Conservation (phyloP, 495 filamentous ascomycete species). For the Sporormia fimetaria region DNA sequence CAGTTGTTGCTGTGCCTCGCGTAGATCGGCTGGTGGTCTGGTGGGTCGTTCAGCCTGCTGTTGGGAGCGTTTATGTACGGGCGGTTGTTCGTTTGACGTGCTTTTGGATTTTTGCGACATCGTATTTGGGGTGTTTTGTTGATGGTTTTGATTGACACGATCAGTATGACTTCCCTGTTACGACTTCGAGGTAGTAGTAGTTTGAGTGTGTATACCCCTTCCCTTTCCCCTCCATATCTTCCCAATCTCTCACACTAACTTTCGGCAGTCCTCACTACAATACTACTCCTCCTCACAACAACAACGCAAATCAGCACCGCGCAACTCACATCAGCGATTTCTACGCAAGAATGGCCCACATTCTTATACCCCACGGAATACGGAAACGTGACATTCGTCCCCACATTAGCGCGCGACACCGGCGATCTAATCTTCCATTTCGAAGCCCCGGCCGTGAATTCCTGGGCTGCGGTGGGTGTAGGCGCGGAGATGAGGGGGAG, state of each 20-base stretch:
- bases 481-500: slow-evolving; percentile 42
- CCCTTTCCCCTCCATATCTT: neutral
- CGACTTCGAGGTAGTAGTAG: too few relatives aligned
- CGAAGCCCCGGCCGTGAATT: slow-evolving; percentile 33
- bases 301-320: too few relatives aligned
- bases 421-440: slow-evolving; percentile 41
- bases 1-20: too few relatives aligned
- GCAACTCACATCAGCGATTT: too few relatives aligned
- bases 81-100: neutral
- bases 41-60: too few relatives aligned
- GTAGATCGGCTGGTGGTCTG: too few relatives aligned
- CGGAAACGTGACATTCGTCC: slow-evolving; percentile 37
- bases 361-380: slow-evolving; percentile 15
- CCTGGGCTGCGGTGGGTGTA: slow-evolving; percentile 43
- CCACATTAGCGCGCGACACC: slow-evolving; percentile 35
- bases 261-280: neutral
- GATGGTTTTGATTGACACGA: neutral
- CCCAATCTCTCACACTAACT: neutral
- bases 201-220: neutral
- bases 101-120: neutral
- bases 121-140: neutral
- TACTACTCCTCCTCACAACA: neutral
- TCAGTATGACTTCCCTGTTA: neutral
- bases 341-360: too few relatives aligned
- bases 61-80: neutral